These are phyloP conservation scores for Ganoderma lucidum DNA, from an alignment of 1,284 basidiomycete genomes.

Conservation along the genomic window DNA sequence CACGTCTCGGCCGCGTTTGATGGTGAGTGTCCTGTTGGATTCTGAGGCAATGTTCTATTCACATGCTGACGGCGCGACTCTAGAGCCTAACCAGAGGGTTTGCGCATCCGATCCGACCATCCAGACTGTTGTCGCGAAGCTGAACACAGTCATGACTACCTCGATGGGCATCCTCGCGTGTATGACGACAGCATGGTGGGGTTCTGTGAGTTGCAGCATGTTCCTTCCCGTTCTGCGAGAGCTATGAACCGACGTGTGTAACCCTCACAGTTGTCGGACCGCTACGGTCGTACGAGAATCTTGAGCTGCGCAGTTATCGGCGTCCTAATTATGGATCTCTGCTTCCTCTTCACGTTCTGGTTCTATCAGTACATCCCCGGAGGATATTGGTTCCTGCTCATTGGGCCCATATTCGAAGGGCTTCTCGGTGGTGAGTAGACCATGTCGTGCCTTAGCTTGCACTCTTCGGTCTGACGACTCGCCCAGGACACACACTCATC, in stretches of 20 bases:
- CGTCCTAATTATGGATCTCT: slow-evolving; percentile 69
- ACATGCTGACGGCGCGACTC: neutral
- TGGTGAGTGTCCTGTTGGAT: neutral
- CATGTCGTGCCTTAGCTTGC: neutral
- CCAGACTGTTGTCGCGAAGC: slow-evolving; percentile 72
- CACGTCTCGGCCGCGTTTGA: neutral
- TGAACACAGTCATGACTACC: slow-evolving; percentile 61
- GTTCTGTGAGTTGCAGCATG: slow-evolving; percentile 56
- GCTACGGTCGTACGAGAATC: slow-evolving; percentile 75
- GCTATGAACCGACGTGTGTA: slow-evolving; percentile 5
- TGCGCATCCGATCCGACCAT: slow-evolving; percentile 81
- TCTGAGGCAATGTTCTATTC: neutral
- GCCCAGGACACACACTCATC: slow-evolving; percentile 56
- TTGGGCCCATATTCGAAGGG: slow-evolving; percentile 81
- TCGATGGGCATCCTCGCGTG: slow-evolving; percentile 77
- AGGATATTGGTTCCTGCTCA: slow-evolving; percentile 84
- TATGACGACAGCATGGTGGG: slow-evolving; percentile 89
- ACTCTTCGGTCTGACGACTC: neutral
- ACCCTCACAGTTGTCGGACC: slow-evolving; percentile 72
- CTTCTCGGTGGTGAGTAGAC: slow-evolving; percentile 70
- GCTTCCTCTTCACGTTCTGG: slow-evolving; percentile 71
- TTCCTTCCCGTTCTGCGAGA: slow-evolving; percentile 4
- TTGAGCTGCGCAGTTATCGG: slow-evolving; percentile 72
- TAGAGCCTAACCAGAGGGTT: slow-evolving; percentile 37
- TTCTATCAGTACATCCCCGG: slow-evolving; percentile 73